Evolutionary conservation across 495 filamentous ascomycete genomes (phyloP), one percentile per base, ranked within the genome.

Genomic region (Lasiosphaeria miniovina): DNA sequence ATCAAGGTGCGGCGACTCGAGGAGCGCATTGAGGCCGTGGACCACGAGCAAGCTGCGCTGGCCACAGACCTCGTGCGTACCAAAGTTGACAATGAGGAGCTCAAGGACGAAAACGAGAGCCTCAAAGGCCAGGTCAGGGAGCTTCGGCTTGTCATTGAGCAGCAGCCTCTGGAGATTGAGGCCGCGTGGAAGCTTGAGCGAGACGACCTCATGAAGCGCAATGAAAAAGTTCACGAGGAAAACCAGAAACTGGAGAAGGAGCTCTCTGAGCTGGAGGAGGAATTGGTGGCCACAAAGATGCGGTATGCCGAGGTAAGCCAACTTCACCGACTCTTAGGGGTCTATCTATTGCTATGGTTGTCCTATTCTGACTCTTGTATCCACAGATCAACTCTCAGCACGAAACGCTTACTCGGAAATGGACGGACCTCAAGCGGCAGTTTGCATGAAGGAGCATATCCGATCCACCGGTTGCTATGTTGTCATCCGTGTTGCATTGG

Each of bases 221-320:
- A 98, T 68, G 81, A 88, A 34, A 93, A 95, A 66, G 93, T 98
- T 15, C 93, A 97, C 68, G 92, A 96, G 53, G 92, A 96, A 78
- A 98, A 97, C 65, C 82, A 89, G 54, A 80, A 77, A 38, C 77
- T 99, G 65, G 91, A 96, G 71, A 96, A 96, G 74, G 87, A 90
- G 68, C 85, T 95, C 83, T 83, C 84, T 36, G 94, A 97, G 58
- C 94, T 99, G 83, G 94, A 98, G 80, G 92, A 93, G 74, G 86
- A 88, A 66, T 75, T 99, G 50, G 95, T 99, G 59, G 83, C 88
- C 65, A 92, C 91, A 1, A 99, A 99, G 82, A 90, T 99, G 91
- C 82, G 84, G 64, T 89, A 89, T 77, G 94, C 94, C 35, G 90
- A 96, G 87, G 94, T 97, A 82, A 72, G 82, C 75, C 43, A 32